Evolutionary conservation across 2,329 filamentous ascomycete species (phyloP), one percentile per base, ranked within the genome.

Genomic region (Penicillium italicum): DNA sequence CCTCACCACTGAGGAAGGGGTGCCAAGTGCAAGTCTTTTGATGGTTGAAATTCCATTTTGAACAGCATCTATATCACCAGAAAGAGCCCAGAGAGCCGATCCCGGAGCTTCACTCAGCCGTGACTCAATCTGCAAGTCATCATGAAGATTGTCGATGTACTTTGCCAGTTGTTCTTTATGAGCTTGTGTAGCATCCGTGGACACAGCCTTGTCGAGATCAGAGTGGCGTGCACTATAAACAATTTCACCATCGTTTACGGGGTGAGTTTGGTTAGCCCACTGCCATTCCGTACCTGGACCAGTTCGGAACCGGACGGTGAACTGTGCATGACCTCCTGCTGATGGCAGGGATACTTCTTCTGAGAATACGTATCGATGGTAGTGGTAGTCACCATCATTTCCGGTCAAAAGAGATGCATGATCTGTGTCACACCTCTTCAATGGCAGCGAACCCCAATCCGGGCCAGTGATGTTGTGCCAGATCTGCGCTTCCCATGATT

Each of bases 401-500:
- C 61, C 61, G 50, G 65, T 69, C 12, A 71, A 60, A 5, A 74
- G 65, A 3, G 72, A 66, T 18, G 67, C 61, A 18, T 63, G 64
- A 7, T 67, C 54, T 24, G 61, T 53, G 5, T 59, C 52, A 5
- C 68, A 69, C 31, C 70, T 65, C 50, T 83, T 77, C 3, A 94
- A 75, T 26, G 76, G 74, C 18, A 83, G 76, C 22, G 87, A 81
- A 6, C 68, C 76, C 82, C 79, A 92, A 76, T 73, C 74, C 58
- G 85, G 81, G 78, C 62, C 79, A 34, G 70, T 77, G 49, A 82
- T 81, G 63, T 88, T 85, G 59, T 90, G 84, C 90, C 91, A 96
- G 8, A 95, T 73, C 16, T 83, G 83, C 31, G 91, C 82, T 63
- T 94, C 82, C 87, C 89, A 94, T 20, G 79, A 66, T 58, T 84